A percentile compares a stretch with the other conserved stretches of the same genome.
Evolutionary conservation across 2,329 filamentous ascomycete species (phyloP).

Genomic region (Teratosphaeria viscida): DNA sequence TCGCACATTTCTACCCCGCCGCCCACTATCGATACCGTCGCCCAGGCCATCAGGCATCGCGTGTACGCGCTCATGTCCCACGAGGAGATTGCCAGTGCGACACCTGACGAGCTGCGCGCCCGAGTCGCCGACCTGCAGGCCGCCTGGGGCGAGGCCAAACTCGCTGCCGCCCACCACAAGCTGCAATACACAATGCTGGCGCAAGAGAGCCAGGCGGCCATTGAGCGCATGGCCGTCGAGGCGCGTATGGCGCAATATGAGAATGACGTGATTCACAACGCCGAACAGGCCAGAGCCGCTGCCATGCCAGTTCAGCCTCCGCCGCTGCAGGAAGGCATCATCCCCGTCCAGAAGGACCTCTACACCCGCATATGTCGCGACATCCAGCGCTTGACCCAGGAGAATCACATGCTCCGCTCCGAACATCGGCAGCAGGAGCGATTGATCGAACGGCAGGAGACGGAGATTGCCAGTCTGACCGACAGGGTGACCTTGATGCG

Average conservation of each 20-base stretch:
- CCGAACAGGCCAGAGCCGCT: conserved; percentile 54
- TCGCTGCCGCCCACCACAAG: conserved; percentile 81
- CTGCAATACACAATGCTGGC: conserved; percentile 76
- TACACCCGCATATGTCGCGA: conserved; percentile 47
- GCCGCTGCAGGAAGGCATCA: conserved; percentile 37
- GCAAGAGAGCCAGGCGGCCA: conserved; percentile 73
- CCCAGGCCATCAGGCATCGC: conserved; percentile 5
- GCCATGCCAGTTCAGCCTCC: conserved; percentile 31
- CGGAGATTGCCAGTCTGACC: conserved; percentile 56
- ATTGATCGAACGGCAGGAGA: conserved; percentile 66
- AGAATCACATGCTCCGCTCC: conserved; percentile 53
- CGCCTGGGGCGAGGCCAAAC: conserved; percentile 57
- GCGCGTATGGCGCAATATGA: conserved; percentile 84
- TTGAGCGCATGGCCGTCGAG: conserved; percentile 80
- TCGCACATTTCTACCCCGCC: conserved; percentile 41
- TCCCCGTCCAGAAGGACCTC: conserved; percentile 32
- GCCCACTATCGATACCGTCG: conserved; percentile 26
- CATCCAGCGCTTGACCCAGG: conserved; percentile 52
- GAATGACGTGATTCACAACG: conserved; percentile 69
- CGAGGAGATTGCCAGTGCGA: conserved; percentile 43
- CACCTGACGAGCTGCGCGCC: conserved; percentile 41
- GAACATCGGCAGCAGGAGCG: conserved; percentile 65
- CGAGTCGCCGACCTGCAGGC: conserved; percentile 44
- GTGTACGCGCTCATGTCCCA: conserved; percentile 29
- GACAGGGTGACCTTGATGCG: conserved; percentile 71